phyloP scores from a whole-genome alignment of 495 filamentous ascomycete genomes.

The Arthonia radiata region DNA sequence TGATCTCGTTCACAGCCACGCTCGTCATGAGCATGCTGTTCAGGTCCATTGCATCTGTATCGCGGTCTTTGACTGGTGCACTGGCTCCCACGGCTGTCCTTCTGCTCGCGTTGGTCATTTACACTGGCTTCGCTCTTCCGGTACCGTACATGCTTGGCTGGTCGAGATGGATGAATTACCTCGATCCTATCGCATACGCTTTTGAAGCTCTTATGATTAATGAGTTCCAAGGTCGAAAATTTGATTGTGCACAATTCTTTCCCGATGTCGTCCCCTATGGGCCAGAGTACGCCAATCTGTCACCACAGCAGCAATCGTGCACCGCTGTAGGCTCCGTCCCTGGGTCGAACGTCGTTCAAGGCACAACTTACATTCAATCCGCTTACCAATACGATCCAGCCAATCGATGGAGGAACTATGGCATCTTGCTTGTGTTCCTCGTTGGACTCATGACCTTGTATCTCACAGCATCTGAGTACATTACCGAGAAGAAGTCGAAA shows the following conservation, averaged over 20 bases:
- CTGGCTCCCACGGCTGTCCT: constrained; percentile 63
- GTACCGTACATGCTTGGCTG: constrained; percentile 45
- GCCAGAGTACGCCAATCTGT: constrained; percentile 22
- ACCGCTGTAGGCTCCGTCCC: constrained; percentile 32
- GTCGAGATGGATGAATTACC: constrained; percentile 71
- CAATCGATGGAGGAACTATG: constrained; percentile 61
- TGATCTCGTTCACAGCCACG: constrained; percentile 41
- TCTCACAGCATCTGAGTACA: constrained; percentile 45
- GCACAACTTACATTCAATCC: constrained; percentile 41
- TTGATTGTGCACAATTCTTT: constrained; percentile 34
- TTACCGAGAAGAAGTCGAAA: constrained; percentile 57
- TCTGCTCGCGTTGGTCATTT: constrained; percentile 63
- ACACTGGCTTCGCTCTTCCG: constrained; percentile 68
- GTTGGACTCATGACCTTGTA: constrained; percentile 39
- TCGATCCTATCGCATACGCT: constrained; percentile 65
- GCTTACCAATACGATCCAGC: constrained; percentile 32
- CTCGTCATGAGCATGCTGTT: constrained; percentile 61
- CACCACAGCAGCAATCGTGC: constrained; percentile 26
- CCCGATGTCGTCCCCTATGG: constrained; percentile 35
- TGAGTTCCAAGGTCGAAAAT: constrained; percentile 47
- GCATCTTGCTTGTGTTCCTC: constrained; percentile 55
- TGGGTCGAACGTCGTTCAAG: constrained; percentile 29
- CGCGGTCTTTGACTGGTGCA: constrained; percentile 56
- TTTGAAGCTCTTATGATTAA: constrained; percentile 84
- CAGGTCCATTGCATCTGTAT: constrained; percentile 57